Evolutionary conservation across 257 asterid species (phyloP), one percentile per base, ranked within the genome.

Genomic region (Penstemon davidsonii): DNA sequence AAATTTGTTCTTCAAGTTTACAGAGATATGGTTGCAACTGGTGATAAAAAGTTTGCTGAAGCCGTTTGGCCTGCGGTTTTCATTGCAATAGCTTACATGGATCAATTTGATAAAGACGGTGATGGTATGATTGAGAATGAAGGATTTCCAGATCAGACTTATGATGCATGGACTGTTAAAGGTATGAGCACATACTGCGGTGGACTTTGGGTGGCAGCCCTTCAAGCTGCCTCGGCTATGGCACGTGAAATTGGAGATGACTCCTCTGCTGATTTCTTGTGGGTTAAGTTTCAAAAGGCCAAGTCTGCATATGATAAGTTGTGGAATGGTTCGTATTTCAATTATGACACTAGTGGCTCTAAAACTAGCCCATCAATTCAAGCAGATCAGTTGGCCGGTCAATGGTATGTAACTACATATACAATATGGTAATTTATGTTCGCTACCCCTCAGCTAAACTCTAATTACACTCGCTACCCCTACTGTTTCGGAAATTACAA

Each of bases 61-160:
- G 90, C 95, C 55, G 95, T 85, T 63, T 89, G 96, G 96, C 96
- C 96, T 0, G 83, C 95, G 0, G 91, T 89, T 72, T 89, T 84
- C 75, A 69, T 79, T 51, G 96, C 96, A 46, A 65, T 89, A 72
- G 95, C 93, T 72, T 89, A 76, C 72, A 89, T 87, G 96, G 95
- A 89, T 40, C 96, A 89, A 36, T 89, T 89, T 54, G 96, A 89
- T 53, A 84, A 74, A 74, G 93, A 89, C 47, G 84, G 87, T 4
- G 96, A 89, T 77, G 96, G 96, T 7, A 87, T 89, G 95, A 89
- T 89, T 2, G 96, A 88, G 71, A 88, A 88, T 11, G 96, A 86
- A 57, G 88, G 89, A 5, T 86, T 84, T 66, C 96, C 96, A 1
- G 96, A 88, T 66, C 90, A 84, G 85, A 88, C 96, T 3, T 88